Evolutionary conservation across 495 filamentous ascomycete species (phyloP), one percentile per base, ranked within the genome.

Genomic region (Penicillium subrubescens): DNA sequence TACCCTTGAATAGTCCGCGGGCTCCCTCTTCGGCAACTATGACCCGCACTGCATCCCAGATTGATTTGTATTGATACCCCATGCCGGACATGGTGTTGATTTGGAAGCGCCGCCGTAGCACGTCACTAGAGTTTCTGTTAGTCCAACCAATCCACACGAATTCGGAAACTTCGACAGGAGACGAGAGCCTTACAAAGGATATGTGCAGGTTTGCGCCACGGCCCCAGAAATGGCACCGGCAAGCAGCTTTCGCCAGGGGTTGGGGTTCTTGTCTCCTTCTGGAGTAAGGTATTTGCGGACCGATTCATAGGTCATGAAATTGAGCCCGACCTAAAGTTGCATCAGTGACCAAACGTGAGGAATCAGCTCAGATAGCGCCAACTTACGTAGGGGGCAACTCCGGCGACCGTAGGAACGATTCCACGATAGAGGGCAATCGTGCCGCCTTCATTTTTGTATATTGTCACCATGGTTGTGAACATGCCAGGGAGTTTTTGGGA

Each of bases 81-180:
- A 99, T 94, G n/a, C 94, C 94, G 29, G 89, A 91, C 95, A 99
- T 99, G 55, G 94, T 98, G 73, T 99, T 99, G 79, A 99, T 96
- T 69, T 99, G 95, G 71, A 99, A 99, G 33, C 95, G 86, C 55
- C 95, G 88, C 19, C 95, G 91, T n/a, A 99, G 84, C 1, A 99
- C 96, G 77, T 97, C 93, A 71, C 93, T 96, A 62, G 27, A 8
- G 23, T 4, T 41, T 44, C 21, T 48, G 15, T 12, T 23, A 39
- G 12, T 43, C 14, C 35, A 31, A 33, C 7, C 3, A 8, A 17
- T 6, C 17, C 35, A 10, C 34, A 4, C 17, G 21, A 39, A 2
- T 39, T 33, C 27, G n/a, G 8, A 29, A n/a, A 17, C 6, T 12
- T 53, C 15, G 19, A 27, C 34, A n/a, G 54, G 31, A 58, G 14